Evolutionary conservation across 2,329 filamentous ascomycete species (phyloP).

Genomic region (Aspergillus fructus): DNA sequence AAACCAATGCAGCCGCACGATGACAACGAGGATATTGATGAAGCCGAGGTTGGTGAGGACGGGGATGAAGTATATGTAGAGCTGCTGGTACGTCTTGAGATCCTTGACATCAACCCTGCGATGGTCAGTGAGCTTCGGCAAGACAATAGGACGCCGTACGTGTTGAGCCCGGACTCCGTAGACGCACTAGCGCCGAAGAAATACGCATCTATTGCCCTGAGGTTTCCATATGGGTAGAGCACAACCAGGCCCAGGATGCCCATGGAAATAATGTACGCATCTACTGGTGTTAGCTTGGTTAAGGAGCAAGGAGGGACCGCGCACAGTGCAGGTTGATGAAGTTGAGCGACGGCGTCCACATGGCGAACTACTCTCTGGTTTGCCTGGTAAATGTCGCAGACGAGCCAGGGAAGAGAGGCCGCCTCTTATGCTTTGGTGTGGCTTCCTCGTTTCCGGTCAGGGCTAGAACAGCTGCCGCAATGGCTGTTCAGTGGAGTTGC

Average conservation of each 20-base stretch:
- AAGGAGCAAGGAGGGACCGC: too few relatives aligned
- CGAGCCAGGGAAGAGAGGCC: too few relatives aligned
- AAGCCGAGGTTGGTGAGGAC: constrained; percentile 51
- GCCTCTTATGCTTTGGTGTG: too few relatives aligned
- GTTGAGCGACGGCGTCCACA: too few relatives aligned
- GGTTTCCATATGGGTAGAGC: constrained; percentile 41
- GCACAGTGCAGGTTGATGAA: too few relatives aligned
- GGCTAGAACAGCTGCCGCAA: too few relatives aligned
- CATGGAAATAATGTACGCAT: constrained; percentile 42
- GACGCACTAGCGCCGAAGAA: constrained; percentile 52
- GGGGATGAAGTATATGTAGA: constrained; percentile 53
- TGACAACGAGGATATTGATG: constrained; percentile 51
- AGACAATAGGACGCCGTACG: constrained; percentile 34
- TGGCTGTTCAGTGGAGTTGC: too few relatives aligned
- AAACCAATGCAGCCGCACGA: constrained; percentile 52
- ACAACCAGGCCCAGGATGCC: constrained; percentile 38
- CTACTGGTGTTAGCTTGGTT: constrained; percentile 19
- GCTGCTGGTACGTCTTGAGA: constrained; percentile 52
- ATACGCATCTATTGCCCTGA: constrained; percentile 48
- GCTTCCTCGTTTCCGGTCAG: too few relatives aligned
- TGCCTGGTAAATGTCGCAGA: too few relatives aligned
- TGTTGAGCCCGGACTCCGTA: constrained; percentile 54
- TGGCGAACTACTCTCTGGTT: too few relatives aligned
- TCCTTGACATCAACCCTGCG: constrained; percentile 51
- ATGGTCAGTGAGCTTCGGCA: background rate